phyloP scores from a whole-genome alignment of 2,329 filamentous ascomycete species.

The Epichloe gansuensis region DNA sequence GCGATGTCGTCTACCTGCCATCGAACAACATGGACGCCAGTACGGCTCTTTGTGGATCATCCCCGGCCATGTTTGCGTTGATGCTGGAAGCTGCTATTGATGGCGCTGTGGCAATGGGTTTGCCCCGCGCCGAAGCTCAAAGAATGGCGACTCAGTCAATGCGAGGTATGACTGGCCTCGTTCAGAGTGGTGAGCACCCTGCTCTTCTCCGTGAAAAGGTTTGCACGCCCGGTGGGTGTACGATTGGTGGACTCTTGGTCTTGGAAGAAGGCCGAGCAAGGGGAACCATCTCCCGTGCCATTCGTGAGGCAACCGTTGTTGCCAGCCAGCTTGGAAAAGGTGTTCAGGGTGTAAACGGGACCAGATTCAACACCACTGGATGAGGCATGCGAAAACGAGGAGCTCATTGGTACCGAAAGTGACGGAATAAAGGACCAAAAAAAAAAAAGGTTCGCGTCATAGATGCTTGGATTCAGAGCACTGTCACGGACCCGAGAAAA shows the following conservation, averaged over 20 bases:
- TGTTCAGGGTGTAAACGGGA: constrained; percentile 25
- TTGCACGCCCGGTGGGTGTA: constrained; percentile 67
- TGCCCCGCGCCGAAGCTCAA: constrained; percentile 60
- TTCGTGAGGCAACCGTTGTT: constrained; percentile 58
- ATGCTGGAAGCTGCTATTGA: constrained; percentile 66
- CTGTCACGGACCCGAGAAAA: not conserved
- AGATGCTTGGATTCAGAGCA: not conserved
- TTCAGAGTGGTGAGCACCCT: constrained; percentile 62
- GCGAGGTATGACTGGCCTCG: constrained; percentile 57
- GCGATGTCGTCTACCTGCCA: constrained; percentile 56
- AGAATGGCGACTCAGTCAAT: constrained; percentile 72
- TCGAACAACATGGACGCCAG: constrained; percentile 57
- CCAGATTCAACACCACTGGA: constrained; percentile 11
- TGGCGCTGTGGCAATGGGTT: constrained; percentile 66
- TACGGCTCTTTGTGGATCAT: constrained; percentile 63
- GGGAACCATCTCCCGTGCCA: constrained; percentile 53
- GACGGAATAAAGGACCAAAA: not conserved
- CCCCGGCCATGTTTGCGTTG: constrained; percentile 64
- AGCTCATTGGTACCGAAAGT: not conserved
- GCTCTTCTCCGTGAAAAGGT: constrained; percentile 64
- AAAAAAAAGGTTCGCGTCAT: not conserved
- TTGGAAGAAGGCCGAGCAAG: constrained; percentile 62
- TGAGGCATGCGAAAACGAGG: not conserved
- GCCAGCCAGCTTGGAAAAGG: constrained; percentile 47
- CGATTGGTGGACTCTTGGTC: constrained; percentile 60